Percentiles rank a stretch among this genome's conserved stretches.
Conservation (phyloP, 805 yeast species). For the Candida germanica region DNA sequence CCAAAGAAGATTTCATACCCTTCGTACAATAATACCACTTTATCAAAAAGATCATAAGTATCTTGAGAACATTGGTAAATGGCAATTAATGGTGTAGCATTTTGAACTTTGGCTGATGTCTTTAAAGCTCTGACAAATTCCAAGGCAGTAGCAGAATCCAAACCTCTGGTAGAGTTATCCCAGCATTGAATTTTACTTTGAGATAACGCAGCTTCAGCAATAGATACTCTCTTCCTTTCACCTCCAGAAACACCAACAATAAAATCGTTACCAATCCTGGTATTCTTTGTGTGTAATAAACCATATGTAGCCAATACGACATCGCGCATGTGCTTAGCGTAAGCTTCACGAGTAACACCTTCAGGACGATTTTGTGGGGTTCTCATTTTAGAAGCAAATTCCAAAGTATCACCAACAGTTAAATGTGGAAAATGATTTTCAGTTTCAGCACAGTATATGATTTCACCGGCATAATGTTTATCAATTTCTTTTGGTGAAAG, state of each 20-base stretch:
- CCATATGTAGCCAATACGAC: conserved; percentile 47
- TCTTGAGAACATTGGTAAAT: conserved; percentile 52
- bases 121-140: conserved; percentile 69
- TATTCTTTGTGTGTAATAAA: conserved; percentile 52
- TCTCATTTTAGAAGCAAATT: conserved; percentile 53
- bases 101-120: conserved; percentile 50
- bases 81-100: conserved; percentile 57
- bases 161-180: conserved; percentile 83
- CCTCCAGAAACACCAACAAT: conserved; percentile 82
- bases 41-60: conserved; percentile 48
- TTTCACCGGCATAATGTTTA: conserved; percentile 34
- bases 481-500: conserved; percentile 26
- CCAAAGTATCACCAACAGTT: conserved; percentile 53
- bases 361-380: conserved; percentile 44
- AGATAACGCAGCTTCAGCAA: conserved; percentile 70
- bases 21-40: conserved; percentile 44
- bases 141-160: conserved; percentile 80
- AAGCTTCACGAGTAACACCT: conserved; percentile 30
- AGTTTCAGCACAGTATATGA: conserved; percentile 48
- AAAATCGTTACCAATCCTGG: conserved; percentile 62
- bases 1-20: conserved; percentile 50
- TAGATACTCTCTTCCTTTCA: conserved; percentile 80
- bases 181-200: conserved; percentile 54
- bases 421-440: conserved; percentile 57
- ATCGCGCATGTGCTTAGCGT: conserved; percentile 40